These are phyloP conservation scores for Mycotypha africana DNA, from an alignment of 371 early-diverging fungal species.

Conservation along the genomic window DNA sequence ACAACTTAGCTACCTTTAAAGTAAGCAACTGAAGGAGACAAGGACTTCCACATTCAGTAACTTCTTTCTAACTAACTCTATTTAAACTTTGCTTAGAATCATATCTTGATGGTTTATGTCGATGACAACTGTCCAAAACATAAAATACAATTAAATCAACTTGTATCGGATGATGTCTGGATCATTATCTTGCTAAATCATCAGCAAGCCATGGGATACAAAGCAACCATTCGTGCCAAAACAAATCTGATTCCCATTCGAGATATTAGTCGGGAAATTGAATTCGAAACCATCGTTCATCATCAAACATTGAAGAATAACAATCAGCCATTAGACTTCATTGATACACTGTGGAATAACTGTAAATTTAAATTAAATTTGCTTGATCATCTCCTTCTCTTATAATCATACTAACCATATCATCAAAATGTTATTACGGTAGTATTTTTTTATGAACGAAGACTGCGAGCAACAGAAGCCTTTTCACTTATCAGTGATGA, in stretches of 20 bases:
- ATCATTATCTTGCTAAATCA: constrained; percentile 24
- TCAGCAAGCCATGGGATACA: constrained; percentile 10
- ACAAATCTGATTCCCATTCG: constrained; percentile 16
- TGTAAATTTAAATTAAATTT: constrained; percentile 6
- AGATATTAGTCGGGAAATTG: constrained; percentile 14
- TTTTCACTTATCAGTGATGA: constrained; percentile 23
- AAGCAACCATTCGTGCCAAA: constrained; percentile 12
- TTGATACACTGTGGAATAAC: constrained; percentile 22
- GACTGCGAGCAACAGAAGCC: constrained; percentile 19
- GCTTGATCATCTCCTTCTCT: too few relatives aligned
- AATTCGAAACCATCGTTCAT: constrained; percentile 11
- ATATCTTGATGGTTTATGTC: constrained; percentile 40
- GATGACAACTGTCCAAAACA: constrained; percentile 19
- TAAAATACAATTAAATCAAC: constrained; percentile 7
- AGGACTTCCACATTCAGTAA: too few relatives aligned
- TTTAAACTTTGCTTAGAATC: constrained; percentile 18
- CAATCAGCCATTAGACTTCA: constrained; percentile 12
- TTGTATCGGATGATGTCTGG: constrained; percentile 25
- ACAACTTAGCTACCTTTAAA: constrained; percentile 6
- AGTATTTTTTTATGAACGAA: constrained; percentile 35
- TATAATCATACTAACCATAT: not conserved
- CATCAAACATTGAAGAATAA: constrained; percentile 1
- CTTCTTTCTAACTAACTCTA: not conserved
- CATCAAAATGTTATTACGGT: not conserved
- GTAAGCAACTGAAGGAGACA: constrained; percentile 1